phyloP scores from a whole-genome alignment of 148 eudicot species.

The Rhododendron henanense region DNA sequence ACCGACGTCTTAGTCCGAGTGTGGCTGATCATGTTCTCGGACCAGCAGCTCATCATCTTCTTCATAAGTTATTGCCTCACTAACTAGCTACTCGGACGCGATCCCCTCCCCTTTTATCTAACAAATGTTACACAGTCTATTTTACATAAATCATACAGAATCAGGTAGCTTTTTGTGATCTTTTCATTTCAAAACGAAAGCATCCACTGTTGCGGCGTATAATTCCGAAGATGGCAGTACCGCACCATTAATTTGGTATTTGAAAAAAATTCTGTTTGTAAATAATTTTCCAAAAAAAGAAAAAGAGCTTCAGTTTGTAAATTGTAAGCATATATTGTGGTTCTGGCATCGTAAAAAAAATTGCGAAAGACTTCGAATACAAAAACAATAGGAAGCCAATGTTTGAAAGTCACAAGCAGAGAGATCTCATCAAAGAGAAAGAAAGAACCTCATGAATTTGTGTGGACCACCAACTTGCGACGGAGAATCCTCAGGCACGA shows the following conservation, averaged over 20 bases:
- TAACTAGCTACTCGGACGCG: not conserved
- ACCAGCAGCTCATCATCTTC: not conserved
- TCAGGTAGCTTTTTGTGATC: too few species aligned
- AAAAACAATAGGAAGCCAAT: not conserved
- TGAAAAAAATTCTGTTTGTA: not conserved
- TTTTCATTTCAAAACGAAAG: too few species aligned
- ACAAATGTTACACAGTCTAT: too few species aligned
- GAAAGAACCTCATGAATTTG: not conserved
- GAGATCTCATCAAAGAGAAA: not conserved
- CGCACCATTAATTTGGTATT: not conserved
- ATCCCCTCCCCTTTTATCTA: too few species aligned
- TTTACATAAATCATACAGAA: too few species aligned
- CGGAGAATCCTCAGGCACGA: not conserved
- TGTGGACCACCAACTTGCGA: not conserved
- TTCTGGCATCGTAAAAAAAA: not conserved
- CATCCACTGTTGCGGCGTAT: too few species aligned
- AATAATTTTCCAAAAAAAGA: not conserved
- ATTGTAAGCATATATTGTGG: not conserved
- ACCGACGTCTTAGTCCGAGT: not conserved
- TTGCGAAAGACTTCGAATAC: not conserved
- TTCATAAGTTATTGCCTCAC: not conserved
- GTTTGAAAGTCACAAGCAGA: not conserved
- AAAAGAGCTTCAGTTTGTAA: not conserved
- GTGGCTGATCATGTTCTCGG: not conserved
- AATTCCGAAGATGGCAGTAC: too few species aligned